Percentiles rank a stretch among this genome's conserved stretches.
phyloP scores from a whole-genome alignment of 2,329 filamentous ascomycete genomes.

The Botrytis porri region DNA sequence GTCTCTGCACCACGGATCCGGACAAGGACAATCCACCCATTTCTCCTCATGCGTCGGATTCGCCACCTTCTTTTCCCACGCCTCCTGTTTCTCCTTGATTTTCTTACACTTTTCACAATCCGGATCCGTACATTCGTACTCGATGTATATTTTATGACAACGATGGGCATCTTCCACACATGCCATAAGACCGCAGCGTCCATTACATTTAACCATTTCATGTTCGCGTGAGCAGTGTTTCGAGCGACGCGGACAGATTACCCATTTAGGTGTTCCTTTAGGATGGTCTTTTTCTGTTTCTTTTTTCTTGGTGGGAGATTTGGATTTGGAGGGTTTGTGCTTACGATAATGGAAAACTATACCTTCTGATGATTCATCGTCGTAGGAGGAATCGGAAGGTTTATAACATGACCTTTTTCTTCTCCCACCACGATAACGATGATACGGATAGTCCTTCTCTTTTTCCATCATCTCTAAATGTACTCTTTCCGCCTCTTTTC shows the following conservation, averaged over 20 bases:
- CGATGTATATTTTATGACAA: neutral
- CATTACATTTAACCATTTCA: neutral
- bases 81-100: neutral
- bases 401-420: neutral
- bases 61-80: neutral
- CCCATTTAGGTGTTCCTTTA: neutral
- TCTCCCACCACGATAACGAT: neutral
- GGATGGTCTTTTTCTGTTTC: neutral
- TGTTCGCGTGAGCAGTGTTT: neutral
- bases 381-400: neutral
- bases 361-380: neutral
- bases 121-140: neutral
- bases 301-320: neutral
- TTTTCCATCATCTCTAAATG: neutral
- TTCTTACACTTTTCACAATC: neutral
- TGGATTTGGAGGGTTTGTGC: neutral
- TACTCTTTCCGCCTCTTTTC: neutral
- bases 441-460: neutral
- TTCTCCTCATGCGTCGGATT: neutral
- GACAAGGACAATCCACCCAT: neutral
- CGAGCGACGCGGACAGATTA: neutral
- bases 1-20: neutral
- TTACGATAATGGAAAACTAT: neutral
- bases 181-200: neutral
- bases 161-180: neutral